These are phyloP conservation scores for Lachancea lanzarotensis DNA, from an alignment of 805 yeast species.

Conservation along the genomic window DNA sequence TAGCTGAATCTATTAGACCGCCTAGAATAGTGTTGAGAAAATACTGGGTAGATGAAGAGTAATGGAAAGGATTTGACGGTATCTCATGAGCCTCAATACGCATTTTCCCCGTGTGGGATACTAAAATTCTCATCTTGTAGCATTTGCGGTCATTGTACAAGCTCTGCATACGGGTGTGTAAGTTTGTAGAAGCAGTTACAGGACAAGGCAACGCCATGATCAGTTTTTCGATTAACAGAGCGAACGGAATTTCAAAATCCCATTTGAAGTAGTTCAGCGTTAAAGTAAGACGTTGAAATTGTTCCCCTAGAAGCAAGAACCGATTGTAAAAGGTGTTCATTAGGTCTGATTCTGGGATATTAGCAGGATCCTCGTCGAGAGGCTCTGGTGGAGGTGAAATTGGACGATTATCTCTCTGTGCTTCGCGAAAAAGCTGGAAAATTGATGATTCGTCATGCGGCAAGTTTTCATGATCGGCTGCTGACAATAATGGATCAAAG, in stretches of 20 bases:
- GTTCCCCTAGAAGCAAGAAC: slow-evolving; percentile 62
- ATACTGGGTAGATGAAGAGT: slow-evolving; percentile 13
- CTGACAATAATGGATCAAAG: slow-evolving; percentile 3
- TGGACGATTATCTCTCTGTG: not conserved
- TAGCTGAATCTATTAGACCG: slow-evolving; percentile 23
- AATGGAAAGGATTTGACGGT: slow-evolving; percentile 12
- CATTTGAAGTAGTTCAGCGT: slow-evolving; percentile 50
- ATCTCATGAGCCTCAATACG: slow-evolving; percentile 33
- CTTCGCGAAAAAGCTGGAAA: not conserved
- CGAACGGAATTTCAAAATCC: slow-evolving; percentile 38
- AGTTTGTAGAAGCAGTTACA: slow-evolving; percentile 9
- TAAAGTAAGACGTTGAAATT: slow-evolving; percentile 51
- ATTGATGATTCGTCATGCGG: not conserved
- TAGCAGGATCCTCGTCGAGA: not conserved
- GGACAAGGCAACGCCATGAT: slow-evolving; percentile 30
- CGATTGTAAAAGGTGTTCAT: slow-evolving; percentile 19
- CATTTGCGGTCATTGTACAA: slow-evolving; percentile 30
- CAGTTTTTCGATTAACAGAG: slow-evolving; percentile 38
- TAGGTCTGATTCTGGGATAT: slow-evolving; percentile 8
- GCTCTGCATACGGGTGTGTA: slow-evolving; percentile 11
- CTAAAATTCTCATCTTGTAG: slow-evolving; percentile 44
- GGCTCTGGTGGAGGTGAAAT: slow-evolving; percentile 20
- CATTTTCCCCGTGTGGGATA: slow-evolving; percentile 34
- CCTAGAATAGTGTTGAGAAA: slow-evolving; percentile 24
- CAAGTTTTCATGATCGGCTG: not conserved